These are phyloP conservation scores for Nematocida sp. DNA, from an alignment of 371 early-diverging fungal species.

Conservation along the genomic window DNA sequence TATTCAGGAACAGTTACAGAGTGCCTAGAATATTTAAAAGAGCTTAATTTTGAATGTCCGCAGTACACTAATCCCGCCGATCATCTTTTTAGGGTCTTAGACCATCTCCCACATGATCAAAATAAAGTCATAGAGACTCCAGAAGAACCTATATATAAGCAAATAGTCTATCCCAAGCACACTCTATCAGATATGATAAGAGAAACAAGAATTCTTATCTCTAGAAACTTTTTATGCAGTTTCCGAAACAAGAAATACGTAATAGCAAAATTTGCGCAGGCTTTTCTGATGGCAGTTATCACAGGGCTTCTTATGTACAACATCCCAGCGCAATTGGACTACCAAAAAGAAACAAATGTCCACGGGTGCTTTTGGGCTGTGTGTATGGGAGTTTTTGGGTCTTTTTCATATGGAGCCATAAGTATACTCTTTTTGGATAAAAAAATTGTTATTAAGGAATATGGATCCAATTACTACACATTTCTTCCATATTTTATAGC, in stretches of 20 bases:
- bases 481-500: slow-evolving; percentile 53
- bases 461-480: slow-evolving; percentile 52
- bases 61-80: slow-evolving; percentile 84
- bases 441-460: slow-evolving; percentile 51
- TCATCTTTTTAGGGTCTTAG: slow-evolving; percentile 46
- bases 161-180: background rate
- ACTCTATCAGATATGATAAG: background rate
- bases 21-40: slow-evolving; percentile 70
- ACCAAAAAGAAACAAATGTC: slow-evolving; percentile 45
- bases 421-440: slow-evolving; percentile 46
- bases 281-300: slow-evolving; percentile 27
- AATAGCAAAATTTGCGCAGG: slow-evolving; percentile 33
- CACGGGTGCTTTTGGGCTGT: slow-evolving; percentile 50
- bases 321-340: slow-evolving; percentile 15
- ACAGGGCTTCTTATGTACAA: slow-evolving; percentile 54
- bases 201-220: slow-evolving; percentile 26
- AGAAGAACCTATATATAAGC: background rate
- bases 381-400: slow-evolving; percentile 46
- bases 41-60: slow-evolving; percentile 75
- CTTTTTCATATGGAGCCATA: slow-evolving; percentile 52
- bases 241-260: slow-evolving; percentile 49
- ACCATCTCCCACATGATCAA: slow-evolving; percentile 16
- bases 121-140: background rate
- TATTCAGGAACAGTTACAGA: slow-evolving; percentile 68
- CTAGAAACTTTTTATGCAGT: slow-evolving; percentile 35